Base-by-base conservation (phyloP, 768 basidiomycete species). In the Macrocybe gigantea region DNA sequence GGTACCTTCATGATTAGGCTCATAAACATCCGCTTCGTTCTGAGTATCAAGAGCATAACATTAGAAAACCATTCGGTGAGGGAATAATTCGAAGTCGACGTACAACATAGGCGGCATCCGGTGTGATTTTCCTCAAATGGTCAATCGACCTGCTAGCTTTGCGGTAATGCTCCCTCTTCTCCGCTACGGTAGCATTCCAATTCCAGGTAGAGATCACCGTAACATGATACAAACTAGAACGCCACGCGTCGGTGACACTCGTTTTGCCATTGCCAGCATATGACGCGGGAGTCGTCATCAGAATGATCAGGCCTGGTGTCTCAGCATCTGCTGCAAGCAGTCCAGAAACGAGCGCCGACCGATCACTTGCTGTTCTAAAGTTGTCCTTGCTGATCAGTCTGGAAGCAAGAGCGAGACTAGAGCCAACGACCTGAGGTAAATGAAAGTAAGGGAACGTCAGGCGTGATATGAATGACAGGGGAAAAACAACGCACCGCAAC, bases 11-110 rank as follows among this genome's bases (percentile, higher is more conserved):
- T 68, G 61, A 49, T 74, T 71, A 9, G 72, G 71, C 49, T 77
- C 73, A 45, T 75, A 65, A 7, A 74, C 70, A 53, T 75, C 75
- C 1, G 73, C 71, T 51, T 77, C 75, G 46, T 75, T 77, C 74
- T 74, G 49, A 1, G 13, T 30, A 11, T 8, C 29, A 11, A 33
- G 37, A 1, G 37, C 11, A 29, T 32, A 15, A 45, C 41, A 53
- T 9, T 30, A 12, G 29, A 22, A 48, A 13, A 22, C 7, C 5
- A 33, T 22, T 7, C 34, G 12, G 9, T 33, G 36, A 31, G 37
- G 14, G 50, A 30, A 7, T 33, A 33, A 13, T 48, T 6, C 14
- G 22, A 10, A 10, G 48, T 14, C 1, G 5, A 63, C 68, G 50
- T 45, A 75, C 74, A 47, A 67, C 45, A 57, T 77, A 76, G 22